phyloP scores from a whole-genome alignment of 2,329 filamentous ascomycete genomes.

The Fusarium sp. region DNA sequence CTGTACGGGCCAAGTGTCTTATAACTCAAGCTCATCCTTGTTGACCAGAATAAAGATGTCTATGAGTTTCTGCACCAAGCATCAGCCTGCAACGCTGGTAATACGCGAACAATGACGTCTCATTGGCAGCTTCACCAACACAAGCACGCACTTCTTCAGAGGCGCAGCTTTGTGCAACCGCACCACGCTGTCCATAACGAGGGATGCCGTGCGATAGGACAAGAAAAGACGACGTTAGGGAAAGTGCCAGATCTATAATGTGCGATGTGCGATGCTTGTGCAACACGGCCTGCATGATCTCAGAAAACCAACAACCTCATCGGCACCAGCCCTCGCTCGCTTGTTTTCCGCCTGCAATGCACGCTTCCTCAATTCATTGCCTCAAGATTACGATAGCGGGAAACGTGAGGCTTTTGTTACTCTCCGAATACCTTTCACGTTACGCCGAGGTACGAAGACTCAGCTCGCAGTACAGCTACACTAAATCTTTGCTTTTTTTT shows the following conservation, averaged over 20 bases:
- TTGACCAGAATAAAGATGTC: background rate
- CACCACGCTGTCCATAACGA: slow-evolving; percentile 30
- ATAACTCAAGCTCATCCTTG: background rate
- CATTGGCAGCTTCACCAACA: slow-evolving; percentile 41
- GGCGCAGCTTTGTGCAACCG: slow-evolving; percentile 39
- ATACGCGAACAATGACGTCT: slow-evolving; percentile 35
- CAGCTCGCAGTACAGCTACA: background rate
- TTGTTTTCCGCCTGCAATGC: slow-evolving; percentile 39
- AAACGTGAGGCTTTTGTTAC: background rate
- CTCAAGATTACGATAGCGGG: background rate
- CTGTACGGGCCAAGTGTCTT: slow-evolving; percentile 6
- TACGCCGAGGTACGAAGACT: slow-evolving; percentile 1
- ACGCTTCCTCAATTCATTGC: slow-evolving; percentile 21
- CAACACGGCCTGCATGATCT: slow-evolving; percentile 48
- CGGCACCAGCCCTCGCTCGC: slow-evolving; percentile 44
- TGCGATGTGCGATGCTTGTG: slow-evolving; percentile 39
- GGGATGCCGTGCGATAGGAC: slow-evolving; percentile 28
- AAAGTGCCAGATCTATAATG: slow-evolving; percentile 45
- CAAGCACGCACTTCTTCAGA: slow-evolving; percentile 20
- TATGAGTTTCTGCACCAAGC: slow-evolving; percentile 35
- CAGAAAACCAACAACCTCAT: slow-evolving; percentile 42
- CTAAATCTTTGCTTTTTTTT: slow-evolving; percentile 1
- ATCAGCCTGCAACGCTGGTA: slow-evolving; percentile 41
- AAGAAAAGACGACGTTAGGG: slow-evolving; percentile 33
- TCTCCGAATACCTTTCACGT: slow-evolving; percentile 16